phyloP scores from a whole-genome alignment of 2,329 filamentous ascomycete genomes.

The Curvularia sp. region DNA sequence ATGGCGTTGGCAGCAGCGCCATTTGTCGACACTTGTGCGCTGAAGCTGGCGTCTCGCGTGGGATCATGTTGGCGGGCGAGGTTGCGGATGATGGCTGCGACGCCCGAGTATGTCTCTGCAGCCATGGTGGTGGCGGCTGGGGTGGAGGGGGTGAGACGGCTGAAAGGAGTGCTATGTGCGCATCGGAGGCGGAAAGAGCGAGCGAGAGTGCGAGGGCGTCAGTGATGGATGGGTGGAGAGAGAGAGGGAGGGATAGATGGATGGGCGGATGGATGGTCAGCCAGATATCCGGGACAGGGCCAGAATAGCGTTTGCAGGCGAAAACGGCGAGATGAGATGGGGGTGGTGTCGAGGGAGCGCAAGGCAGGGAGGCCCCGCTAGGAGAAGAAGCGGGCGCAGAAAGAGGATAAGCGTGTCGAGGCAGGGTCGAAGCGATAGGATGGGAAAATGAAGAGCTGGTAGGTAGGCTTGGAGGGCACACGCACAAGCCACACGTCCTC shows the following conservation, averaged over 20 bases:
- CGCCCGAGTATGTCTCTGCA: slow-evolving; percentile 48
- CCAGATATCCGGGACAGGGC: slow-evolving; percentile 2
- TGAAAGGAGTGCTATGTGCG: slow-evolving; percentile 44
- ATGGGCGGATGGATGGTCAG: not conserved
- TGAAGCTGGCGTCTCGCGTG: slow-evolving; percentile 54
- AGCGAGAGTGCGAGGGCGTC: slow-evolving; percentile 1
- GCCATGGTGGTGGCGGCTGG: slow-evolving; percentile 34
- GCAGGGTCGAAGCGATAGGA: slow-evolving; percentile 1
- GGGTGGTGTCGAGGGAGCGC: slow-evolving; percentile 11
- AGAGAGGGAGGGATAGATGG: not conserved
- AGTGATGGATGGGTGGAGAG: not conserved
- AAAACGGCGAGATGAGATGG: slow-evolving; percentile 10
- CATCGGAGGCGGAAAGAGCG: slow-evolving; percentile 39
- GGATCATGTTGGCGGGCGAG: slow-evolving; percentile 59
- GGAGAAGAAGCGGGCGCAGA: slow-evolving; percentile 10
- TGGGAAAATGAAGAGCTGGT: not conserved
- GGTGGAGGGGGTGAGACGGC: slow-evolving; percentile 18
- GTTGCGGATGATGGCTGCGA: slow-evolving; percentile 56
- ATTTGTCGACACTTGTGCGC: slow-evolving; percentile 52
- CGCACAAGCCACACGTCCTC: slow-evolving; percentile 3
- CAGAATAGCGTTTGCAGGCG: slow-evolving; percentile 5
- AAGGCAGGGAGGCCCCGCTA: slow-evolving; percentile 14
- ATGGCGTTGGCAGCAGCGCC: slow-evolving; percentile 60
- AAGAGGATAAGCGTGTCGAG: slow-evolving; percentile 9
- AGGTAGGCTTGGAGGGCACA: not conserved